Conservation (phyloP, 164 flowering plant species). For the Sextonia rubra region DNA sequence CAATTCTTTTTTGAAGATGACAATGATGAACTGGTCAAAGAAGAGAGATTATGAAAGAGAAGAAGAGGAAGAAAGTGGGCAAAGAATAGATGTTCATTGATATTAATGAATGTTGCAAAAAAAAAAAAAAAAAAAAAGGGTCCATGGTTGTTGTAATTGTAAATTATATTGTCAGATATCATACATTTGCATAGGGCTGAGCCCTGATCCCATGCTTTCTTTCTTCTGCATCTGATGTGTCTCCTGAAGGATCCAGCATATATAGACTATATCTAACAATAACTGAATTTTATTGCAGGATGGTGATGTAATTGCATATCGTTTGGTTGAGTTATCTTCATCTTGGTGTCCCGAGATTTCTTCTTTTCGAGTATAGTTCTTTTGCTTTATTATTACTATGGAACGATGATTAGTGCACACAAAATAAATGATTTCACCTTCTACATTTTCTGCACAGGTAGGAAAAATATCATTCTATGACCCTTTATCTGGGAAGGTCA, state of each 20-base stretch:
- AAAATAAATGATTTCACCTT: neutral
- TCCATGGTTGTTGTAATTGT: too few species aligned
- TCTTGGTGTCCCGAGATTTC: conserved; percentile 89
- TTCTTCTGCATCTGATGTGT: neutral
- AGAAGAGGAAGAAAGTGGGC: too few species aligned
- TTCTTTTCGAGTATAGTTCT: conserved; percentile 58
- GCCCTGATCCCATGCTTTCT: neutral
- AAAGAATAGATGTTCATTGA: too few species aligned
- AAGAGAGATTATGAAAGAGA: too few species aligned
- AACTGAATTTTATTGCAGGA: conserved; percentile 39
- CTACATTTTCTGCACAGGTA: conserved; percentile 41
- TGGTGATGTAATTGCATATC: conserved; percentile 86
- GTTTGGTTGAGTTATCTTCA: conserved; percentile 81
- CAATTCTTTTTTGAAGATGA: too few species aligned
- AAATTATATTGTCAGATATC: neutral
- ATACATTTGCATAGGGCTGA: neutral
- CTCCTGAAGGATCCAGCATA: neutral
- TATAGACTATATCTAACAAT: conserved; percentile 1
- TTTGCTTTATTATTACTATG: neutral
- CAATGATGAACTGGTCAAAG: too few species aligned
- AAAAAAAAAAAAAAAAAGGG: too few species aligned
- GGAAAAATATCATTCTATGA: conserved; percentile 58
- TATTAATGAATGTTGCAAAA: too few species aligned
- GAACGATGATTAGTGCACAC: neutral
- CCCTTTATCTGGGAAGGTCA: conserved; percentile 35